Evolutionary conservation across 75 land plant genomes (phyloP).

Genomic region (Ceratopteris richardii): DNA sequence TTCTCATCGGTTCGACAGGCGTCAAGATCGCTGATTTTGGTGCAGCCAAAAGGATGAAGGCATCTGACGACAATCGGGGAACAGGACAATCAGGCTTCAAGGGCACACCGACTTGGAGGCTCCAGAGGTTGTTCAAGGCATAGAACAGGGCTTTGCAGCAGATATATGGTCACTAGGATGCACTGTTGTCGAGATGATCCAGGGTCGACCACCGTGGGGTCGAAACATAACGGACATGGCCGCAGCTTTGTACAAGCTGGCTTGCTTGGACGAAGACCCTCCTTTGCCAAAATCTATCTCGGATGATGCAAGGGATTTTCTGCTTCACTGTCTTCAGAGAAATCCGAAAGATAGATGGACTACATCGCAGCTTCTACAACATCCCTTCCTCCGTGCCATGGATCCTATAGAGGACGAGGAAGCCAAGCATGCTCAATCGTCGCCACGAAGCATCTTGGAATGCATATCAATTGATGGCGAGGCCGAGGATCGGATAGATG

Average conservation of each 20-base stretch:
- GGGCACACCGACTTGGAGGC: constrained; percentile 43
- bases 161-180: constrained; percentile 43
- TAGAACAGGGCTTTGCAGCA: constrained; percentile 18
- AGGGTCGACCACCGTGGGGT: constrained; percentile 27
- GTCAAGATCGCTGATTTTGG: constrained; percentile 94
- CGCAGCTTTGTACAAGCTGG: constrained; percentile 22
- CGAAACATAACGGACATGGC: constrained; percentile 10
- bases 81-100: background rate
- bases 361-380: constrained; percentile 18
- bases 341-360: constrained; percentile 34
- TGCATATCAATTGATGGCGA: too few species aligned
- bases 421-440: too few species aligned
- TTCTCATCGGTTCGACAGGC: constrained; percentile 23
- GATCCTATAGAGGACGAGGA: background rate
- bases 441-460: too few species aligned
- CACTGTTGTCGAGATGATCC: constrained; percentile 33
- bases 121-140: constrained; percentile 25
- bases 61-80: background rate
- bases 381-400: constrained; percentile 13
- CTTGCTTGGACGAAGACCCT: constrained; percentile 11
- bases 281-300: constrained; percentile 17
- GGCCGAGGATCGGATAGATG: too few species aligned
- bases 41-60: constrained; percentile 21
- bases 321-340: constrained; percentile 27
- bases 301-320: constrained; percentile 26